Conservation (phyloP, 169 alveolate species). For the Cryptosporidium parvum region DNA sequence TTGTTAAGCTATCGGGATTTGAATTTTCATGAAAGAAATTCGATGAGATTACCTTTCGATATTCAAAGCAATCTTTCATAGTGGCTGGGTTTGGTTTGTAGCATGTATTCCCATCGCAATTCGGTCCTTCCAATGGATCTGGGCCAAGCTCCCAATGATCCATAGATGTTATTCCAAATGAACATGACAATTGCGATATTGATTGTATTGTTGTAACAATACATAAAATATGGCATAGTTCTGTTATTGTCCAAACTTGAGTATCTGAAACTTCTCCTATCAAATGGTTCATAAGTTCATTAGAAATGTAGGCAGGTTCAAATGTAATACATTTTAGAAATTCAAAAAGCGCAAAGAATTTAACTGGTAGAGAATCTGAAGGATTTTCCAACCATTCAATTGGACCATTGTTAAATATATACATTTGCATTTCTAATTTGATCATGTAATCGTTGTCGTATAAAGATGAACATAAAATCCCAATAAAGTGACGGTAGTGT, state of each 20-base stretch:
- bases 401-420: constrained; percentile 56
- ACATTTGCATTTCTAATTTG: constrained; percentile 69
- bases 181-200: constrained; percentile 35
- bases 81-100: constrained; percentile 7
- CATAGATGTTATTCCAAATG: constrained; percentile 63
- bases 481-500: constrained; percentile 54
- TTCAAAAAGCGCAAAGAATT: constrained; percentile 18
- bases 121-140: constrained; percentile 39
- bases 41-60: background rate
- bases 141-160: constrained; percentile 68
- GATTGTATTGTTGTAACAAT: constrained; percentile 65
- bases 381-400: constrained; percentile 66
- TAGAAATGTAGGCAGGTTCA: constrained; percentile 34
- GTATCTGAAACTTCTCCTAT: constrained; percentile 30
- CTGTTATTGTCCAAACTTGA: constrained; percentile 69
- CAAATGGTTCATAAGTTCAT: constrained; percentile 20
- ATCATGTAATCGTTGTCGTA: constrained; percentile 49
- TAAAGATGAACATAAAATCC: constrained; percentile 39
- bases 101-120: constrained; percentile 62
- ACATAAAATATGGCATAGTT: constrained; percentile 49
- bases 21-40: background rate
- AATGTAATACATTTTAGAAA: constrained; percentile 32
- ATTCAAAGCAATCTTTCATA: constrained; percentile 8
- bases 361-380: constrained; percentile 10
- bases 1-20: background rate